phyloP scores from a whole-genome alignment of 192 early-diverging fungal genomes.

The Gigaspora rosea region DNA sequence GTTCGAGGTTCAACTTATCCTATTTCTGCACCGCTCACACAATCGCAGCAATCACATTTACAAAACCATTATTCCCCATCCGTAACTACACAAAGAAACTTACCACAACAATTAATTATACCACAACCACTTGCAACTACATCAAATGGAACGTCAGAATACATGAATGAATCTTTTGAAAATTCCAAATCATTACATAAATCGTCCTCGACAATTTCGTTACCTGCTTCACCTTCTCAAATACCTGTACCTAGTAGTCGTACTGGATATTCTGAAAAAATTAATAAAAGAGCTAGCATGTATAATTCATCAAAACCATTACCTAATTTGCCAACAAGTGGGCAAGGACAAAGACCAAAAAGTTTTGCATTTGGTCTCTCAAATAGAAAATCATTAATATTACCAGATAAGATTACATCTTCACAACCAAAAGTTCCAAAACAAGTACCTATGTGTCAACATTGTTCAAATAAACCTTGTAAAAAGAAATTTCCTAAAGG shows the following conservation, averaged over 20 bases:
- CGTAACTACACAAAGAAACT: background rate
- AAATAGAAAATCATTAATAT: background rate
- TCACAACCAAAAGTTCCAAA: background rate
- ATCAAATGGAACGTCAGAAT: background rate
- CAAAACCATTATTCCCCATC: background rate
- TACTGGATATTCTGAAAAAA: background rate
- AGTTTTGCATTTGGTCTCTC: background rate
- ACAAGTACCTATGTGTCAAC: background rate
- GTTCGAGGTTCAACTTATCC: too few species aligned
- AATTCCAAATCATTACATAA: background rate
- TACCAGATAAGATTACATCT: background rate
- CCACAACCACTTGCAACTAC: background rate
- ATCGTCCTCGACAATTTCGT: background rate
- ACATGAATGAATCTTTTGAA: background rate
- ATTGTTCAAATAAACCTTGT: background rate
- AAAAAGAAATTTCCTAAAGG: background rate
- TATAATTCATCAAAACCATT: background rate
- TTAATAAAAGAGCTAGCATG: background rate
- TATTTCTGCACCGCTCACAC: too few species aligned
- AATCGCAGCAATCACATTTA: too few species aligned
- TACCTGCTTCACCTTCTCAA: background rate
- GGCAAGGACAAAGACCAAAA: background rate
- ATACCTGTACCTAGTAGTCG: background rate
- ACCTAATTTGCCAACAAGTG: background rate
- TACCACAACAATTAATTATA: background rate